Evolutionary conservation across 192 early-diverging fungal genomes (phyloP).

Genomic region (Kappamyces sp.): DNA sequence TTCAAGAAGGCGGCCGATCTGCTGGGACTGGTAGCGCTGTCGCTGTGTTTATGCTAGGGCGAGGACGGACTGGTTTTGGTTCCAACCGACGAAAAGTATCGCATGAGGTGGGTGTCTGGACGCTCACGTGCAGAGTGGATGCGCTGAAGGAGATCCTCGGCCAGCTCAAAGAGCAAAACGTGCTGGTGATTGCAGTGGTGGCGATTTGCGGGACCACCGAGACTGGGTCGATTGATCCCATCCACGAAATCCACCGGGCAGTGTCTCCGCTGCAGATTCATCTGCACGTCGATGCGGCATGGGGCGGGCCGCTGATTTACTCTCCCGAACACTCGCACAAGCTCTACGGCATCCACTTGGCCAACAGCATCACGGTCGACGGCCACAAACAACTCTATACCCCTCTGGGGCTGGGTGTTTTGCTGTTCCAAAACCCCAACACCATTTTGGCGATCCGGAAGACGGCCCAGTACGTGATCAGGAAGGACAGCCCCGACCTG

Average conservation of each 20-base stretch:
- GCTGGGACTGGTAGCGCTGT: conserved; percentile 29
- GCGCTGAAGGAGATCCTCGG: conserved; percentile 28
- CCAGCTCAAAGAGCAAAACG: conserved; percentile 25
- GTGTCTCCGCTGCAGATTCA: conserved; percentile 32
- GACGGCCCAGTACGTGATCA: conserved; percentile 52
- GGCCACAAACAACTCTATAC: conserved; percentile 61
- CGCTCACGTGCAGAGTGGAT: conserved; percentile 18
- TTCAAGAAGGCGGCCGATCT: conserved; percentile 58
- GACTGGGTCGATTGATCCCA: conserved; percentile 46
- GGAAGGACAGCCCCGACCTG: conserved; percentile 40
- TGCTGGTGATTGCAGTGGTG: conserved; percentile 43
- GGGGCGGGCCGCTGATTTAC: conserved; percentile 54
- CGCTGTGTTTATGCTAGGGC: conserved; percentile 13
- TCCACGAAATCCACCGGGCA: conserved; percentile 24
- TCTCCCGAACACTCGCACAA: conserved; percentile 41
- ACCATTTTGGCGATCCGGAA: conserved; percentile 40
- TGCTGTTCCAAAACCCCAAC: conserved; percentile 37
- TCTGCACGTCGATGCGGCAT: conserved; percentile 55
- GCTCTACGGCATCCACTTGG: conserved; percentile 39
- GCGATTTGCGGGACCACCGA: conserved; percentile 53
- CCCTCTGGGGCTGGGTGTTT: conserved; percentile 49
- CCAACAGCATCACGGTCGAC: conserved; percentile 54
- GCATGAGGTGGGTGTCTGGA: conserved; percentile 31
- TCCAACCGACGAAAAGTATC: conserved; percentile 38
- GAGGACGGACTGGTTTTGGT: conserved; percentile 43